Evolutionary conservation across 2,329 filamentous ascomycete genomes (phyloP).

Genomic region (Pseudogymnoascus sp.): DNA sequence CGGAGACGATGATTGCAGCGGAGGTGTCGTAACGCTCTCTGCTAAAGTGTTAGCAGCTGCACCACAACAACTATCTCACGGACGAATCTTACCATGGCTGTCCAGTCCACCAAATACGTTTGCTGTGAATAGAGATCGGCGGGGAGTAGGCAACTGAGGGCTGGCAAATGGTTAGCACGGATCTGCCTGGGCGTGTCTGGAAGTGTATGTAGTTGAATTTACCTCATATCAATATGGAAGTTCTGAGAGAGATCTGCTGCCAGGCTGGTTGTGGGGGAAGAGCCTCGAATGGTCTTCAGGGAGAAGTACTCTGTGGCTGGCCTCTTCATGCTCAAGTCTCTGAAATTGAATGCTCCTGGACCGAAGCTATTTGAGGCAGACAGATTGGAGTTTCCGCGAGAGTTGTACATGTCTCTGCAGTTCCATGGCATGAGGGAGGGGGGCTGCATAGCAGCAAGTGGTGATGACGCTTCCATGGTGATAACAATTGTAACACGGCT

Average conservation of each 20-base stretch:
- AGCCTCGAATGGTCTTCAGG: conserved; percentile 68
- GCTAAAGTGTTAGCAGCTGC: conserved; percentile 28
- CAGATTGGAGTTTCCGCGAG: conserved; percentile 40
- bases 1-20: conserved; percentile 77
- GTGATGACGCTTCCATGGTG: conserved; percentile 87
- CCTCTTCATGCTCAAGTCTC: conserved; percentile 65
- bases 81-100: conserved; percentile 48
- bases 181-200: conserved; percentile 12
- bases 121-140: conserved; percentile 75
- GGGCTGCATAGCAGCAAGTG: conserved; percentile 87
- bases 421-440: conserved; percentile 57
- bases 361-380: conserved; percentile 51
- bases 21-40: conserved; percentile 78
- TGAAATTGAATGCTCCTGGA: conserved; percentile 66
- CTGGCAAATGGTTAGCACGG: conserved; percentile 45
- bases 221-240: conserved; percentile 95
- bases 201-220: conserved; percentile 30
- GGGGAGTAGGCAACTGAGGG: conserved; percentile 74
- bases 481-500: conserved; percentile 12
- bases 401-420: conserved; percentile 45
- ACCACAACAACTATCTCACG: conserved; percentile 29
- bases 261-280: conserved; percentile 83
- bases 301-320: conserved; percentile 74
- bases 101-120: conserved; percentile 56
- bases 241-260: conserved; percentile 95